Evolutionary conservation across 2,329 filamentous ascomycete species (phyloP).

Genomic region (Metarhizium anisopliae): DNA sequence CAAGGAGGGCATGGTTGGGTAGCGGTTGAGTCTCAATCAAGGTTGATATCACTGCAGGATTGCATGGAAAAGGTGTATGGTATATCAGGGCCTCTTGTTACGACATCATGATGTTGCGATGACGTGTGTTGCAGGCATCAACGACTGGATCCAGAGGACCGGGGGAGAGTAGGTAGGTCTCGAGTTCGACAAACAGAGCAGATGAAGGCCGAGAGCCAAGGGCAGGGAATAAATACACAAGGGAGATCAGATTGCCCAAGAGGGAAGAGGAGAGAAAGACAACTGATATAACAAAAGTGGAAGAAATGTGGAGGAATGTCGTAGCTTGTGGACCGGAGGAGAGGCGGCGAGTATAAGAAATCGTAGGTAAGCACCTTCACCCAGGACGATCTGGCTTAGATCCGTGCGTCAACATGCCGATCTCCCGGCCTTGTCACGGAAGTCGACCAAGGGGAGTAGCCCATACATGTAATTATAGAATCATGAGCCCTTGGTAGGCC

Average conservation of each 20-base stretch:
- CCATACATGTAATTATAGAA: neutral
- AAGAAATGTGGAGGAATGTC: slow-evolving; percentile 1
- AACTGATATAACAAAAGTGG: neutral
- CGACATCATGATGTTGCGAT: neutral
- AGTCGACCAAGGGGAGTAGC: neutral
- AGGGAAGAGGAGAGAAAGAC: neutral
- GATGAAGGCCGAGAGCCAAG: neutral
- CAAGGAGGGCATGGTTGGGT: slow-evolving; percentile 24
- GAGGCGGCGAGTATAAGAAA: neutral
- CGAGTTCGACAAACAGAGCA: neutral
- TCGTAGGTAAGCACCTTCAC: neutral
- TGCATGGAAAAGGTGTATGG: neutral
- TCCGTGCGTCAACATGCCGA: neutral
- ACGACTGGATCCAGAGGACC: neutral
- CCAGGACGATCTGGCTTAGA: neutral
- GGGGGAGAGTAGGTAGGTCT: neutral
- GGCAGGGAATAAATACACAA: neutral
- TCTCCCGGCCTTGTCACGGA: neutral
- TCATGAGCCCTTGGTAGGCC: neutral
- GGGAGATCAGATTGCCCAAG: neutral
- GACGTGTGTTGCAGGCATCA: neutral
- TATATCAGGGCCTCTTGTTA: neutral
- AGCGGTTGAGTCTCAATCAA: neutral
- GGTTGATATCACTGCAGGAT: neutral
- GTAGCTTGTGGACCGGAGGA: neutral